These are phyloP conservation scores for Apiospora malaysiana DNA, from an alignment of 2,329 filamentous ascomycete genomes.

Conservation along the genomic window DNA sequence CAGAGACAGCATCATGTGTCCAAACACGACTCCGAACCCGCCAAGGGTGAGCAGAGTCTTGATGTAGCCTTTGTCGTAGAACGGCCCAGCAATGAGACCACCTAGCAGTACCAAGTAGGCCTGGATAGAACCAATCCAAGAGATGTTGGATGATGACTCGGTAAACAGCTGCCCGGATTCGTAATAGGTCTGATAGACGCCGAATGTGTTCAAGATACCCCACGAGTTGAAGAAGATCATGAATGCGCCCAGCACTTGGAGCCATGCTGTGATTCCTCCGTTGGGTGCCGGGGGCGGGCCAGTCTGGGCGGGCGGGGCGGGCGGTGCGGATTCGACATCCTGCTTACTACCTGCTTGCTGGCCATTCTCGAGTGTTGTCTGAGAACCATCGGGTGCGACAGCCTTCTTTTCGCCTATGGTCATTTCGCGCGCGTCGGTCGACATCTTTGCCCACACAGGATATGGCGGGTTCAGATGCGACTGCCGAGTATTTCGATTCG, in stretches of 20 bases:
- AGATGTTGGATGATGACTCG: constrained; percentile 28
- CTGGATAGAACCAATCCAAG: constrained; percentile 34
- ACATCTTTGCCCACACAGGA: neutral
- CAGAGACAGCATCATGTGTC: constrained; percentile 66
- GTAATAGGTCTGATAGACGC: constrained; percentile 34
- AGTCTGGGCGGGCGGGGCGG: neutral
- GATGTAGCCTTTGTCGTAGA: constrained; percentile 32
- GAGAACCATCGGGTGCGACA: neutral
- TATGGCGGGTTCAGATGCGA: neutral
- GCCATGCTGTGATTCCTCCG: constrained; percentile 26
- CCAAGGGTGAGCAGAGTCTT: constrained; percentile 27
- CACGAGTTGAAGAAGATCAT: constrained; percentile 32
- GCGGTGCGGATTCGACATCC: neutral
- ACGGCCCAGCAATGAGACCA: constrained; percentile 28
- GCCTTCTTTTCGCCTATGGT: neutral
- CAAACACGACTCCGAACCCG: constrained; percentile 47
- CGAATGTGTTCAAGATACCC: constrained; percentile 33
- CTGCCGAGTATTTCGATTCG: neutral
- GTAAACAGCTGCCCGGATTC: constrained; percentile 23
- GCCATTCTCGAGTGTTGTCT: constrained; percentile 3
- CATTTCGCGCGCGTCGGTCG: neutral
- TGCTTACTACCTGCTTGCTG: neutral
- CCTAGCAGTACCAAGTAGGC: constrained; percentile 30
- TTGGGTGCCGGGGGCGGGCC: constrained; percentile 7
- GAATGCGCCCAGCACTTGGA: constrained; percentile 33